A percentile compares a stretch with the other conserved stretches of the same genome.
Evolutionary conservation across 148 eudicot species (phyloP).

Genomic region (Fagopyrum homotropicum): DNA sequence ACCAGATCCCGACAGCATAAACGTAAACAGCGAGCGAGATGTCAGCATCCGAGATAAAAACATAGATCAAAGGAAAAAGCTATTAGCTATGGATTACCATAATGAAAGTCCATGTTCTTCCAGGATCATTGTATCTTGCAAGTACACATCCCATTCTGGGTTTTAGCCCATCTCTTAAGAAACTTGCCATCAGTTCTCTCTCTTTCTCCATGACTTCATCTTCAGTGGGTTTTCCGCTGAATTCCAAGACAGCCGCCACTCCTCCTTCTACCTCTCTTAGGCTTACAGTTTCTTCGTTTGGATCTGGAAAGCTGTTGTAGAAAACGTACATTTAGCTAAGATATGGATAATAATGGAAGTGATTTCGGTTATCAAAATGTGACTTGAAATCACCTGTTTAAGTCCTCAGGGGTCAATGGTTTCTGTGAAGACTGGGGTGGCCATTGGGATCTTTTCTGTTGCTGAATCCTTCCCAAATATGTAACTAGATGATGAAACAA

Average conservation of each 20-base stretch:
- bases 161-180: constrained; percentile 58
- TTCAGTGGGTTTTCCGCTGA: constrained; percentile 88
- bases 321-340: background rate
- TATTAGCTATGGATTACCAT: constrained; percentile 40
- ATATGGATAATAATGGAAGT: background rate
- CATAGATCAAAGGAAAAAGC: background rate
- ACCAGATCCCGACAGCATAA: background rate
- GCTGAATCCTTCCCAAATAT: constrained; percentile 88
- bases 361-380: background rate
- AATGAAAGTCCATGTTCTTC: constrained; percentile 73
- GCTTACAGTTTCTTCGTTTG: constrained; percentile 56
- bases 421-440: constrained; percentile 53
- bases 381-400: constrained; percentile 39
- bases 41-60: background rate
- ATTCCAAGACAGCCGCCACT: constrained; percentile 68
- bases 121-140: constrained; percentile 98
- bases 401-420: constrained; percentile 15
- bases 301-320: constrained; percentile 62
- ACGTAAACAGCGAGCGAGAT: background rate
- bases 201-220: constrained; percentile 73
- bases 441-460: constrained; percentile 81
- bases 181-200: constrained; percentile 44
- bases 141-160: constrained; percentile 63
- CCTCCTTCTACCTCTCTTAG: constrained; percentile 76
- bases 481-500: constrained; percentile 34